These are phyloP conservation scores for Bacidia rubella DNA, from an alignment of 495 filamentous ascomycete species.

Conservation along the genomic window DNA sequence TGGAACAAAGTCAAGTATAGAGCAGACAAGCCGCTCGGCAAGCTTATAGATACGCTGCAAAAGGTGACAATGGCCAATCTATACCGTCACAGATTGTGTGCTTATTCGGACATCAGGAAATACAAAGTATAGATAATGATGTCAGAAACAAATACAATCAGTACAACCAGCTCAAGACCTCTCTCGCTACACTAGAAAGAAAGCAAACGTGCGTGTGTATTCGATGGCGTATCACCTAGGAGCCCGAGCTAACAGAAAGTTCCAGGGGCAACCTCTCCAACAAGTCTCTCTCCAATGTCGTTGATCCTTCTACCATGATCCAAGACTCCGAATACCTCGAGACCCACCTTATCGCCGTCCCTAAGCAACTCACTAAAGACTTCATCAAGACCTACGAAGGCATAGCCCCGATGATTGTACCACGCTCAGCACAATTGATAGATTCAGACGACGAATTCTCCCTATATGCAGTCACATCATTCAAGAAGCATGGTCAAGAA, in stretches of 20 bases:
- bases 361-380: slow-evolving; percentile 61
- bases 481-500: slow-evolving; percentile 78
- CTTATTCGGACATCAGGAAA: slow-evolving; percentile 42
- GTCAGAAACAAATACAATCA: slow-evolving; percentile 85
- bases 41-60: slow-evolving; percentile 72
- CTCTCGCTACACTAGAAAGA: slow-evolving; percentile 62
- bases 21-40: slow-evolving; percentile 72
- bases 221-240: background rate
- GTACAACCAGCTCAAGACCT: slow-evolving; percentile 81
- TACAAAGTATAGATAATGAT: slow-evolving; percentile 79
- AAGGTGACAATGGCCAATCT: slow-evolving; percentile 40
- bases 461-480: slow-evolving; percentile 76
- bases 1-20: slow-evolving; percentile 98
- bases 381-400: slow-evolving; percentile 85
- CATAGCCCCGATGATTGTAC: slow-evolving; percentile 72
- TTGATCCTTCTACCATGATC: slow-evolving; percentile 64
- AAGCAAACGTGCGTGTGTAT: slow-evolving; percentile 56
- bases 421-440: slow-evolving; percentile 65
- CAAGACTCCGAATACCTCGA: slow-evolving; percentile 92
- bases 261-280: slow-evolving; percentile 82
- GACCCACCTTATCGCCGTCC: slow-evolving; percentile 84
- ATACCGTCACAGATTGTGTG: background rate
- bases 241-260: slow-evolving; percentile 12
- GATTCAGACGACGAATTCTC: slow-evolving; percentile 76
- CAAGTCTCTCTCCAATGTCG: slow-evolving; percentile 77